A percentile compares a stretch with the other conserved stretches of the same genome.
These are phyloP conservation scores for Barnettozyma sucrosica DNA, from an alignment of 805 yeast genomes.

Conservation along the genomic window DNA sequence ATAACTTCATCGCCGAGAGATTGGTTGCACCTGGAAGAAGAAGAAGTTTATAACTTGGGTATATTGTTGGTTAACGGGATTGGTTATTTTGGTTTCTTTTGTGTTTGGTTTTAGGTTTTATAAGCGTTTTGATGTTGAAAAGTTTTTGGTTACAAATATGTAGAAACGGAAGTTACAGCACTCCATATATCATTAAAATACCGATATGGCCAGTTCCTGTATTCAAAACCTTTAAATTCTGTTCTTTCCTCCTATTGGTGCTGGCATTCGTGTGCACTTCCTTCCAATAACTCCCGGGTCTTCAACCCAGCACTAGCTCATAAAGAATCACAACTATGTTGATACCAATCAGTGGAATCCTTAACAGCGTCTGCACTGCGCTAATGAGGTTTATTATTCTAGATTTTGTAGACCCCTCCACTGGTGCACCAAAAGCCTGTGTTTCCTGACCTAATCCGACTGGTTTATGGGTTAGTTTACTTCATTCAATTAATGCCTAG, in stretches of 20 bases:
- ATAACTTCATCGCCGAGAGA: constrained; percentile 4
- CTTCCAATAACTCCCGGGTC: not conserved
- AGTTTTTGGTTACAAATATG: not conserved
- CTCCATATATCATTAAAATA: not conserved
- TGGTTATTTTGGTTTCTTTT: not conserved
- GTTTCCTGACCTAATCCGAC: constrained; percentile 41
- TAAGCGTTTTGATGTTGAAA: too few species aligned
- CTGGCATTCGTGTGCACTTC: not conserved
- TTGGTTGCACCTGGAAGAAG: not conserved
- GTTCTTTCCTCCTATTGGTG: too few species aligned
- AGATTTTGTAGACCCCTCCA: constrained; percentile 46
- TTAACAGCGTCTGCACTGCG: constrained; percentile 68
- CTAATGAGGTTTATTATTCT: constrained; percentile 60
- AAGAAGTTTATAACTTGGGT: not conserved
- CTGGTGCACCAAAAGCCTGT: constrained; percentile 39
- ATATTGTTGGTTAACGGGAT: not conserved
- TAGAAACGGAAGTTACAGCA: too few species aligned
- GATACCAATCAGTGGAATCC: constrained; percentile 68
- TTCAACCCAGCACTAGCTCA: constrained; percentile 60
- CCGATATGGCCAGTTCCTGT: not conserved
- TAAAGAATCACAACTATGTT: constrained; percentile 63
- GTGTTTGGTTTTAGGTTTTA: not conserved
- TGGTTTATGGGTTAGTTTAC: constrained; percentile 7
- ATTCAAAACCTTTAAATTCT: not conserved
- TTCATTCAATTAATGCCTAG: not conserved